phyloP scores from a whole-genome alignment of 2,329 filamentous ascomycete species.

The Lachnellula arida region DNA sequence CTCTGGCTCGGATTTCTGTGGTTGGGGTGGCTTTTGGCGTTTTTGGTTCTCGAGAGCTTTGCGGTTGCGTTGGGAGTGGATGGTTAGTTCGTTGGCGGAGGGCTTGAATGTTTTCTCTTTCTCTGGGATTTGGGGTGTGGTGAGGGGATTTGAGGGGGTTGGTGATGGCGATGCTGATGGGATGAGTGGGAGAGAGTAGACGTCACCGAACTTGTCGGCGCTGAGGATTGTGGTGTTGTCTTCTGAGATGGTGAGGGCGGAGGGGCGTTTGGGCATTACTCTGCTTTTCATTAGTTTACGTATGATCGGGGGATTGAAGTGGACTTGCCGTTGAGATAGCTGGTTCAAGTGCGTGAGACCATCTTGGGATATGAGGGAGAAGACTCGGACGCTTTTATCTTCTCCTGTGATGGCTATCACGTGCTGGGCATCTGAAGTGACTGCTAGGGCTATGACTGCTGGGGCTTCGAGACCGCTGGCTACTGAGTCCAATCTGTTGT shows the following conservation, averaged over 20 bases:
- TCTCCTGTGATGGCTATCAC: constrained; percentile 79
- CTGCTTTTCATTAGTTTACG: constrained; percentile 32
- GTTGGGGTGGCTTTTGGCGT: constrained; percentile 34
- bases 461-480: constrained; percentile 45
- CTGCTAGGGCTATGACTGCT: constrained; percentile 64
- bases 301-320: neutral
- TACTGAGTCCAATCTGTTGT: constrained; percentile 16
- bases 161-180: constrained; percentile 14
- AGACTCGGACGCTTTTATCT: constrained; percentile 86
- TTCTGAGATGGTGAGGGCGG: constrained; percentile 64
- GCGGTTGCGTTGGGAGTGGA: constrained; percentile 61
- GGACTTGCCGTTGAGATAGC: constrained; percentile 64
- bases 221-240: constrained; percentile 70
- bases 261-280: constrained; percentile 84
- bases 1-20: constrained; percentile 34
- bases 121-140: constrained; percentile 12
- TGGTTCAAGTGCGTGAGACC: constrained; percentile 46
- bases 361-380: constrained; percentile 58
- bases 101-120: constrained; percentile 38
- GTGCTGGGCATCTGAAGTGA: constrained; percentile 60
- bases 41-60: constrained; percentile 56
- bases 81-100: constrained; percentile 54
- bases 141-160: constrained; percentile 7
- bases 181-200: constrained; percentile 79
- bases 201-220: constrained; percentile 95